Percentiles rank a stretch among this genome's conserved stretches.
These are phyloP conservation scores for Alternaria incomplexa DNA, from an alignment of 2,329 filamentous ascomycete species.

Conservation along the genomic window DNA sequence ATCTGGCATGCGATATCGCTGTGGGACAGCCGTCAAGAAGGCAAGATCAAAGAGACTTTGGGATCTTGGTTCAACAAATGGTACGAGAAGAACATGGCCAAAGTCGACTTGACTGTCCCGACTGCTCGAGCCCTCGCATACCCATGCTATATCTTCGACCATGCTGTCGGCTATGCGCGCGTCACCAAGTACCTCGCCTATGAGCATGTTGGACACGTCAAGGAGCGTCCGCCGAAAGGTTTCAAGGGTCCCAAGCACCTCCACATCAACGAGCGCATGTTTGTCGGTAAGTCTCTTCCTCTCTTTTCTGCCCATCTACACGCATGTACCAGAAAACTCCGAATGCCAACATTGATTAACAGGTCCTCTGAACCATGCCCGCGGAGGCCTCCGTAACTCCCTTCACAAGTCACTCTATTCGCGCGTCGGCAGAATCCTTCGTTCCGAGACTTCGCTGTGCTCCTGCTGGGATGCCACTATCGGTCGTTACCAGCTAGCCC, in stretches of 20 bases:
- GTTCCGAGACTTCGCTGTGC: constrained; percentile 10
- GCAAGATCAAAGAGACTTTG: constrained; percentile 6
- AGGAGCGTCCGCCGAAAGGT: constrained; percentile 29
- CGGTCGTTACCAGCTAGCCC: constrained; percentile 20
- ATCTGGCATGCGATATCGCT: constrained; percentile 18
- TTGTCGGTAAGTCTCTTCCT: constrained; percentile 21
- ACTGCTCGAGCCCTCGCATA: constrained; percentile 24
- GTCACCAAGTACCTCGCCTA: constrained; percentile 43
- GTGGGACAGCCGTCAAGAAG: constrained; percentile 8
- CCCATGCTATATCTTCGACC: constrained; percentile 39
- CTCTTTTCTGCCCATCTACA: background rate
- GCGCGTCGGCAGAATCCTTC: constrained; percentile 14
- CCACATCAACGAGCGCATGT: constrained; percentile 20
- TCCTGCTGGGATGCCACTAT: constrained; percentile 18
- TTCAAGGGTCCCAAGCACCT: constrained; percentile 19
- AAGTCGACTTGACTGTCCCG: constrained; percentile 1
- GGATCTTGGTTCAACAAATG: constrained; percentile 16
- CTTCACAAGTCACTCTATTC: constrained; percentile 21
- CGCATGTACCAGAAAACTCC: background rate
- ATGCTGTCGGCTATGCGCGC: constrained; percentile 31
- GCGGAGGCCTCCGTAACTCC: constrained; percentile 19
- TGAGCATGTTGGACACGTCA: constrained; percentile 32
- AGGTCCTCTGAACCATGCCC: constrained; percentile 31
- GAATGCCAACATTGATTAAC: background rate
- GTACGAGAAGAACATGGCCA: constrained; percentile 11